These are phyloP conservation scores for Wickerhamiella parazyma DNA, from an alignment of 805 yeast species.

Conservation along the genomic window DNA sequence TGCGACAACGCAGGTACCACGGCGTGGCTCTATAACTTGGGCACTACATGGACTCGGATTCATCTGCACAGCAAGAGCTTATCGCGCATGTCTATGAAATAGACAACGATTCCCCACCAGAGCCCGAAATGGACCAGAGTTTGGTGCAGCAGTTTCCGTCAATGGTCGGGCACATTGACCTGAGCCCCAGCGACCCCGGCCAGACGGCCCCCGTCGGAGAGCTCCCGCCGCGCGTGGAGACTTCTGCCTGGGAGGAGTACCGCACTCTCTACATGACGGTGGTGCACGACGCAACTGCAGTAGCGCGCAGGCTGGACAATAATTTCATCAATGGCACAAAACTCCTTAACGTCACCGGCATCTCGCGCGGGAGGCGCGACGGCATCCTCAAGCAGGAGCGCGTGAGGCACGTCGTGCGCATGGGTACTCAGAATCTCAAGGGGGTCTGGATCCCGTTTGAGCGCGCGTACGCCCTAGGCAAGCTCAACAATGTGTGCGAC, in stretches of 20 bases:
- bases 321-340: slow-evolving; percentile 23
- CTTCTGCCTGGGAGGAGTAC: slow-evolving; percentile 19
- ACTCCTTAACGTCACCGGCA: slow-evolving; percentile 16
- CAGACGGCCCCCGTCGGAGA: neutral
- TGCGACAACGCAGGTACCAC: neutral
- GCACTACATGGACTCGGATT: neutral
- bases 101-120: neutral
- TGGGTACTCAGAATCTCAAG: slow-evolving; percentile 19
- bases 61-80: neutral
- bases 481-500: slow-evolving; percentile 14
- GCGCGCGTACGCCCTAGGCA: slow-evolving; percentile 18
- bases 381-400: slow-evolving; percentile 19
- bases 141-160: neutral
- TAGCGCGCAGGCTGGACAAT: slow-evolving; percentile 19
- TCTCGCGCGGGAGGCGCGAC: slow-evolving; percentile 20
- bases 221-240: slow-evolving; percentile 9
- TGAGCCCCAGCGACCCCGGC: neutral
- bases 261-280: slow-evolving; percentile 18
- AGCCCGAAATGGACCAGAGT: neutral
- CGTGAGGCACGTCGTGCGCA: slow-evolving; percentile 19
- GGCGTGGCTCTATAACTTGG: neutral
- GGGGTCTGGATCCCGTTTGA: slow-evolving; percentile 23
- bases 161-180: neutral
- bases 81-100: neutral
- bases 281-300: slow-evolving; percentile 10